Percentiles rank a stretch among this genome's conserved stretches.
Conservation (phyloP, 1,139 yeast species). For the Geotrichum citri-aurantii region DNA sequence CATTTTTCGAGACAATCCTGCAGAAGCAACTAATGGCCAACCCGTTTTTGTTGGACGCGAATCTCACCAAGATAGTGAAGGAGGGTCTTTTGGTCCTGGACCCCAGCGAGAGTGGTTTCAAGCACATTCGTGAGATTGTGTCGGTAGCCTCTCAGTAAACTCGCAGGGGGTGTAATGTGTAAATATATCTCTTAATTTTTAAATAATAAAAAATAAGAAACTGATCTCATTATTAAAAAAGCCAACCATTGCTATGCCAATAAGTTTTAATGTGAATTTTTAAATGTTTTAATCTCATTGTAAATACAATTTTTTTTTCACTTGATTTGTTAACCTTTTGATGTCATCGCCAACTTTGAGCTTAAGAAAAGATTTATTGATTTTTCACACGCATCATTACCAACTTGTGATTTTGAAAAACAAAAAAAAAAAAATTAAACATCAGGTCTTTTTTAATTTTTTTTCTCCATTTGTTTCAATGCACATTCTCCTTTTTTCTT, state of each 20-base stretch:
- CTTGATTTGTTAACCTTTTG: no score
- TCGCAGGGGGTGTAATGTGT: not conserved
- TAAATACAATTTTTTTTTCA: no score
- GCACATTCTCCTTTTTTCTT: not conserved
- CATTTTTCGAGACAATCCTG: constrained; percentile 25
- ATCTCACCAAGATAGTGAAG: constrained; percentile 20
- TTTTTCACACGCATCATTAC: not conserved
- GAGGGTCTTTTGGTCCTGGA: constrained; percentile 25
- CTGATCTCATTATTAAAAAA: not conserved
- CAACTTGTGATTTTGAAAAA: not conserved
- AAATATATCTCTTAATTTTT: not conserved
- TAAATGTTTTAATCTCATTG: no score
- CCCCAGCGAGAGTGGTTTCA: constrained; percentile 24
- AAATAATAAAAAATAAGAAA: no score
- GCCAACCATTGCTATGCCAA: no score
- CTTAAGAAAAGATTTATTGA: no score
- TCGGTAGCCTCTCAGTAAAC: not conserved
- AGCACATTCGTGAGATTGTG: constrained; percentile 22
- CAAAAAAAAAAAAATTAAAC: not conserved
- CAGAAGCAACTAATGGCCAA: constrained; percentile 11
- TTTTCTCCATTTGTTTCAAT: not conserved
- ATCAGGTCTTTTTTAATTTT: not conserved
- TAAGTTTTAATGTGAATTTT: no score
- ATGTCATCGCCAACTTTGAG: no score
- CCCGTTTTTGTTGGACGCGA: constrained; percentile 20